Evolutionary conservation across 331 rosid genomes (phyloP).

Genomic region (Malus hybrid): DNA sequence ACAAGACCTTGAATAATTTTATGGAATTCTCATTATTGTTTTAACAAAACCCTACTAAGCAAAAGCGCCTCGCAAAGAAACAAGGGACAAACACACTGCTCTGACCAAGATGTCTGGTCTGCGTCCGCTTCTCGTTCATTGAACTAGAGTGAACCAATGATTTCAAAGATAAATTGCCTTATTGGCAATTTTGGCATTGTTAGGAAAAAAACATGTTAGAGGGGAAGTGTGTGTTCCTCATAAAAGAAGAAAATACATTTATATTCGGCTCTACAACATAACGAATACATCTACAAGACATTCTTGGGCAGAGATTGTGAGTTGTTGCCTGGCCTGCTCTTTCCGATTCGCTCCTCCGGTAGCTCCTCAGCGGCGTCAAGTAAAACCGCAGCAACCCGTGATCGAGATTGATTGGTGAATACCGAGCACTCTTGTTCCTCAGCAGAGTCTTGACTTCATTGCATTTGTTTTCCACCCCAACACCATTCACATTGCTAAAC

Average conservation of each 20-base stretch:
- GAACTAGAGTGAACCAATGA: not conserved
- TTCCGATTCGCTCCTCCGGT: slow-evolving; percentile 62
- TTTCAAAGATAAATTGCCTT: not conserved
- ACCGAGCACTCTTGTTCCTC: slow-evolving; percentile 56
- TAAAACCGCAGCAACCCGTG: slow-evolving; percentile 79
- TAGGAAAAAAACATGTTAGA: not conserved
- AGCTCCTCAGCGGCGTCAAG: slow-evolving; percentile 82
- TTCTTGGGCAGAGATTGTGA: slow-evolving; percentile 42
- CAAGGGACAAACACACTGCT: too few species aligned
- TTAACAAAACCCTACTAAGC: not conserved
- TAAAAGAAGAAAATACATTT: not conserved
- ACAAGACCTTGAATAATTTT: too few species aligned
- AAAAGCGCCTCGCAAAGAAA: not conserved
- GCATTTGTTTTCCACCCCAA: slow-evolving; percentile 31
- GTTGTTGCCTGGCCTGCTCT: slow-evolving; percentile 38
- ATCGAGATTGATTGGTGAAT: slow-evolving; percentile 59
- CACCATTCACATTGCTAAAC: slow-evolving; percentile 21
- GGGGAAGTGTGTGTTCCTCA: not conserved
- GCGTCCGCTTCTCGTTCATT: too few species aligned
- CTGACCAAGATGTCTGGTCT: too few species aligned
- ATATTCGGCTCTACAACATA: slow-evolving; percentile 47
- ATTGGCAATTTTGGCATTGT: not conserved
- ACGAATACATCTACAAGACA: slow-evolving; percentile 41
- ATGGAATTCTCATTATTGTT: too few species aligned
- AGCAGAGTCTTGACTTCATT: slow-evolving; percentile 52